phyloP scores from a whole-genome alignment of 1,139 yeast species.

The Candida smagusa region DNA sequence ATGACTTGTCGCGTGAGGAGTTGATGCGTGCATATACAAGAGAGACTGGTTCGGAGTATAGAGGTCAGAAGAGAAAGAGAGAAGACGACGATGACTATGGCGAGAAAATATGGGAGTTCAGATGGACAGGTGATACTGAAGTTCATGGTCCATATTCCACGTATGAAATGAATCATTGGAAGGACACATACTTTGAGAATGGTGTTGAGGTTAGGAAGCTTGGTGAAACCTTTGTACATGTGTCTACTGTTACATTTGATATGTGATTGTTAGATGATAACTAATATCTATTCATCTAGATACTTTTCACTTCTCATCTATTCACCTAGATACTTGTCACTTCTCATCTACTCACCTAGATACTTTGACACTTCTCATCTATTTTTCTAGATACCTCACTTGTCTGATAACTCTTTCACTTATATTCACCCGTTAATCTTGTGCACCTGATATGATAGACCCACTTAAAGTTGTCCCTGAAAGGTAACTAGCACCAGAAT shows the following conservation, averaged over 20 bases:
- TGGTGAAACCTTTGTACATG: conserved; percentile 27
- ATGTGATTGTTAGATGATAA: no score
- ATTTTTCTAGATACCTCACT: no score
- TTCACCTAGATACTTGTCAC: no score
- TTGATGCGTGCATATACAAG: conserved; percentile 49
- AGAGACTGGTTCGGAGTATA: conserved; percentile 46
- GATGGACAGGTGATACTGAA: conserved; percentile 50
- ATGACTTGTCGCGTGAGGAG: conserved; percentile 59
- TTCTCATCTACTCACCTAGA: no score
- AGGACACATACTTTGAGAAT: conserved; percentile 51
- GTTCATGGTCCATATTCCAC: conserved; percentile 60
- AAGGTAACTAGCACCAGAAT: no score
- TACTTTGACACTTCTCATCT: no score
- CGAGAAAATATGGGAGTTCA: conserved; percentile 54
- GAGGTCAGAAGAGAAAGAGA: conserved; percentile 21
- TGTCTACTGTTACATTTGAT: conserved; percentile 23
- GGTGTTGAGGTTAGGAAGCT: conserved; percentile 41
- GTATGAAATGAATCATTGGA: conserved; percentile 61
- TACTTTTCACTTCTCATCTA: neutral
- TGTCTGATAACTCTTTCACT: no score
- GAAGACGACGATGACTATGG: conserved; percentile 48
- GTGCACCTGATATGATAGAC: no score
- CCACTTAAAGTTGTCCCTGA: no score
- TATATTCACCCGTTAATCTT: no score
- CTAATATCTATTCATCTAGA: neutral